These are phyloP conservation scores for Earliella scabrosa DNA, from an alignment of 1,284 basidiomycete genomes.

Conservation along the genomic window DNA sequence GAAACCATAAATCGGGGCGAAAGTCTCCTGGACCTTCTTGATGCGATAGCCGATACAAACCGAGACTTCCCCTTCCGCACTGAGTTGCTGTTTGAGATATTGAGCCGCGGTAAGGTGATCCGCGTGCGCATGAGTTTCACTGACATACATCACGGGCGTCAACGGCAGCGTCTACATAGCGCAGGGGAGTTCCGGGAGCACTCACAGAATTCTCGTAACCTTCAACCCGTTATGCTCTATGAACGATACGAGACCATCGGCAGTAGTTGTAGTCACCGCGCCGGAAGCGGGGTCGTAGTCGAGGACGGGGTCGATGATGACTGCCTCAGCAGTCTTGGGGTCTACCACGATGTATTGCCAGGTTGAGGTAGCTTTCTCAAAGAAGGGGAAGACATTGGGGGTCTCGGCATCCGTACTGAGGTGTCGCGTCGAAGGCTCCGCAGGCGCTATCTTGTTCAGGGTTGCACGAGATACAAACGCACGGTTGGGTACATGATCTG, in stretches of 20 bases:
- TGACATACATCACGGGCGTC: slow-evolving; percentile 16
- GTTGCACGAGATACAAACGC: slow-evolving; percentile 13
- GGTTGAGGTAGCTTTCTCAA: slow-evolving; percentile 38
- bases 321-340: slow-evolving; percentile 35
- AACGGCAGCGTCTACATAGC: no score
- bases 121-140: slow-evolving; percentile 48
- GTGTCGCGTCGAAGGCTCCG: slow-evolving; percentile 32
- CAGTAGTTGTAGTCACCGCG: slow-evolving; percentile 37
- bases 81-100: slow-evolving; percentile 40
- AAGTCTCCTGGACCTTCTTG: slow-evolving; percentile 40
- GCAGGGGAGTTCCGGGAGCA: no score
- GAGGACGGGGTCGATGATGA: slow-evolving; percentile 43
- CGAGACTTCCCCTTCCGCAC: slow-evolving; percentile 32
- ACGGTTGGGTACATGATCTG: no score
- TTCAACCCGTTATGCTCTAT: slow-evolving; percentile 35
- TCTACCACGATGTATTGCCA: slow-evolving; percentile 45
- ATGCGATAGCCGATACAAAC: slow-evolving; percentile 45
- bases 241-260: slow-evolving; percentile 40
- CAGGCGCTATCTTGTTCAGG: slow-evolving; percentile 19
- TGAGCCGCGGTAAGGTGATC: slow-evolving; percentile 46
- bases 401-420: slow-evolving; percentile 26
- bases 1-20: slow-evolving; percentile 41
- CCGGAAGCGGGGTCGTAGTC: slow-evolving; percentile 43
- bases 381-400: slow-evolving; percentile 37
- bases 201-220: slow-evolving; percentile 41